phyloP scores from a whole-genome alignment of 1,284 basidiomycete genomes.

The Baeospora myosura region DNA sequence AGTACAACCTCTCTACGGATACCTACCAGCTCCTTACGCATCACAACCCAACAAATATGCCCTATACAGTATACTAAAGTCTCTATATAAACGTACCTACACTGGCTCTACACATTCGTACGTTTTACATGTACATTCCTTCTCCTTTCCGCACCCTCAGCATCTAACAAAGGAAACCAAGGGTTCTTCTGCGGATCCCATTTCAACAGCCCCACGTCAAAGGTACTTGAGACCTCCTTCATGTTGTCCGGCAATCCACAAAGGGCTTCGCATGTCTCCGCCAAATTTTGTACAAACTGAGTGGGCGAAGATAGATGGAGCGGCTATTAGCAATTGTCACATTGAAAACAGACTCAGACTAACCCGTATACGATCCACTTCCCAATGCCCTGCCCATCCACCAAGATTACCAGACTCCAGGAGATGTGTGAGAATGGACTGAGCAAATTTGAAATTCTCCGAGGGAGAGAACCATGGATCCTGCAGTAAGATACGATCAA shows the following conservation, averaged over 20 bases:
- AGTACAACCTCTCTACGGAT: too few relatives aligned
- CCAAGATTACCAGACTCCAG: constrained; percentile 19
- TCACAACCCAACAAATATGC: too few relatives aligned
- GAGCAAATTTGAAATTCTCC: constrained; percentile 33
- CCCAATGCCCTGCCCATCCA: constrained; percentile 31
- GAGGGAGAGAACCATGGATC: constrained; percentile 26
- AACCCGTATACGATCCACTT: constrained; percentile 26
- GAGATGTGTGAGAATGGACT: constrained; percentile 26
- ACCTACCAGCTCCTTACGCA: too few relatives aligned
- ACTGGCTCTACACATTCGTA: too few relatives aligned
- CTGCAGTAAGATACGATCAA: constrained; percentile 23
- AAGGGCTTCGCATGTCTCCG: constrained; percentile 21
- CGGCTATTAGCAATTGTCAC: neutral
- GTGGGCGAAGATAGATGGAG: too few relatives aligned
- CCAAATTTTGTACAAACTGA: constrained; percentile 23
- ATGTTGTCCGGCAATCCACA: constrained; percentile 24
- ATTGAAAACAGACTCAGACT: neutral
- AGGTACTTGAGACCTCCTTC: constrained; percentile 17
- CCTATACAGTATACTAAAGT: too few relatives aligned
- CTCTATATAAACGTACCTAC: too few relatives aligned
- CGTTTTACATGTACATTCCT: too few relatives aligned
- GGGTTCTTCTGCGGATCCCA: constrained; percentile 38
- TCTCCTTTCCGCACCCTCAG: too few relatives aligned
- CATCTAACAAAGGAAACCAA: constrained; percentile 31
- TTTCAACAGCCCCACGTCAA: constrained; percentile 24